These are phyloP conservation scores for Tricholoma sp. DNA, from an alignment of 768 basidiomycete genomes.

Conservation along the genomic window DNA sequence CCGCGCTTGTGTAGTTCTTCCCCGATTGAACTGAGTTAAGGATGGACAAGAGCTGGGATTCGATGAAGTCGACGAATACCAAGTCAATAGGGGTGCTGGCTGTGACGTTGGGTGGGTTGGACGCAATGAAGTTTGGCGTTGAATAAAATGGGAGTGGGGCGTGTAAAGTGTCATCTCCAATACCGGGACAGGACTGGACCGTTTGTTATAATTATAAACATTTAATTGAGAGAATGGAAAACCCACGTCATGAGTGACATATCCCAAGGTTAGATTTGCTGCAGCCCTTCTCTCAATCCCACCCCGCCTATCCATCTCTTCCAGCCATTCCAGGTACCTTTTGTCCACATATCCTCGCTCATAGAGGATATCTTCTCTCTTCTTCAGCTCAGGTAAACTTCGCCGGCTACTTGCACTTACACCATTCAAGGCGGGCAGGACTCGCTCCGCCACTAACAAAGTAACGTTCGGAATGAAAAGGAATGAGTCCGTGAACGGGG, in stretches of 20 bases:
- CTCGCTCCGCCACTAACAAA: slow-evolving; percentile 43
- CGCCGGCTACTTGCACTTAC: slow-evolving; percentile 35
- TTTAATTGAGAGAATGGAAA: neutral
- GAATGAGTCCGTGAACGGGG: slow-evolving; percentile 66
- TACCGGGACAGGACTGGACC: slow-evolving; percentile 58
- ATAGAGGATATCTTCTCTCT: slow-evolving; percentile 35
- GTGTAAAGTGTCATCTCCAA: slow-evolving; percentile 73
- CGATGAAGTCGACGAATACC: slow-evolving; percentile 72
- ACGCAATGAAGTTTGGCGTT: slow-evolving; percentile 55
- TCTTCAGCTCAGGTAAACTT: slow-evolving; percentile 25
- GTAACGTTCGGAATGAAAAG: slow-evolving; percentile 54
- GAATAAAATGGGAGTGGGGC: slow-evolving; percentile 51
- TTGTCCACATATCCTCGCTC: slow-evolving; percentile 44
- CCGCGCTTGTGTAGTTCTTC: slow-evolving; percentile 43
- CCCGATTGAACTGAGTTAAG: slow-evolving; percentile 51
- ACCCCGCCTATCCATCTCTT: slow-evolving; percentile 43
- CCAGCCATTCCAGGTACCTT: slow-evolving; percentile 52
- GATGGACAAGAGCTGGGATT: slow-evolving; percentile 41
- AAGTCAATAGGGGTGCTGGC: slow-evolving; percentile 58
- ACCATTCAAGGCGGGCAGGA: slow-evolving; percentile 50
- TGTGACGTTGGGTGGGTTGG: slow-evolving; percentile 44
- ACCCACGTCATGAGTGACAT: slow-evolving; percentile 68
- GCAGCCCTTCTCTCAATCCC: slow-evolving; percentile 36
- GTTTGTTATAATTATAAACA: neutral
- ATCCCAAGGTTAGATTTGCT: slow-evolving; percentile 61